phyloP scores from a whole-genome alignment of 2,329 filamentous ascomycete species.

The Cercospora sojina region DNA sequence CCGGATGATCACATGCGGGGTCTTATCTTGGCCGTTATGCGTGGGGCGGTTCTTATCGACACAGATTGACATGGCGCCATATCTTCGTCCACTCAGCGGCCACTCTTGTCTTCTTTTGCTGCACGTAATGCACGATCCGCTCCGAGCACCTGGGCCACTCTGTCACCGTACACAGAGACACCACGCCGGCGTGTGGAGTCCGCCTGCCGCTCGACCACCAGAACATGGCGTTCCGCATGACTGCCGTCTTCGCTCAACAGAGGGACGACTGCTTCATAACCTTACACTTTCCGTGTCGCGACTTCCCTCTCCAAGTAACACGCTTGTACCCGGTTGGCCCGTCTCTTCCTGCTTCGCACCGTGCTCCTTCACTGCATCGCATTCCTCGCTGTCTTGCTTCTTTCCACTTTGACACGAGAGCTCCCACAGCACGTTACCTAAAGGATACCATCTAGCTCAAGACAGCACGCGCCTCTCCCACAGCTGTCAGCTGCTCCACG shows the following conservation, averaged over 20 bases:
- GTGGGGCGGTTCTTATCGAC: conserved; percentile 9
- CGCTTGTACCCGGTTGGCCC: not conserved
- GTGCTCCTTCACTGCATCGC: not conserved
- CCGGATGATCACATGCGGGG: conserved; percentile 9
- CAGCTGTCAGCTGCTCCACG: conserved; percentile 1
- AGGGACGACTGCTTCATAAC: not conserved
- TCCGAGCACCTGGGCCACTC: conserved; percentile 8
- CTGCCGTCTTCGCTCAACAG: not conserved
- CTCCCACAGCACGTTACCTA: conserved; percentile 9
- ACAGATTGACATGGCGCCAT: not conserved
- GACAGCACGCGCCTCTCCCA: not conserved
- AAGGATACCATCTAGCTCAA: conserved; percentile 8
- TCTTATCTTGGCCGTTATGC: not conserved
- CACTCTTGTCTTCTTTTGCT: not conserved
- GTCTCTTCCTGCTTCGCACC: not conserved
- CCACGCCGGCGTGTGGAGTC: not conserved
- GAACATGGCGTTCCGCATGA: conserved; percentile 10
- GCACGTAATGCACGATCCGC: conserved; percentile 16
- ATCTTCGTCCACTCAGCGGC: conserved; percentile 15
- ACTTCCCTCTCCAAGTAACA: not conserved
- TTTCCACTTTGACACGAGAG: not conserved
- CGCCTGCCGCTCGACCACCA: conserved; percentile 2
- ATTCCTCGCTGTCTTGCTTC: not conserved
- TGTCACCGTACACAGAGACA: conserved; percentile 17
- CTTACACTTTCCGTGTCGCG: not conserved